Evolutionary conservation across 2,329 filamentous ascomycete genomes (phyloP).

Genomic region (Colletotrichum phormii): DNA sequence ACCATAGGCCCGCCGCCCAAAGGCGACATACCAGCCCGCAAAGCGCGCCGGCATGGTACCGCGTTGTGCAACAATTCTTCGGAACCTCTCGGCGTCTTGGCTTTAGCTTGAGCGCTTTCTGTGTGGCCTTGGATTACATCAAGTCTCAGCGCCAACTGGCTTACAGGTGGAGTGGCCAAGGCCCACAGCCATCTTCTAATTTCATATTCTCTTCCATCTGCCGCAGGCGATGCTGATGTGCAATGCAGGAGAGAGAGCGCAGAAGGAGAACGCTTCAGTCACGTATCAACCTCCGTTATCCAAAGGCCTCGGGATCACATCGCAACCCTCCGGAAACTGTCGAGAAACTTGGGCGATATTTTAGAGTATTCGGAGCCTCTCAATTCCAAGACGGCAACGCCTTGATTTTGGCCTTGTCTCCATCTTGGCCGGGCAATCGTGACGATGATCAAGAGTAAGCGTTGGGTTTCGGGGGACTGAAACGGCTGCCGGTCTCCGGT

Average conservation of each 20-base stretch:
- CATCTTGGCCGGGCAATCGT: constrained; percentile 26
- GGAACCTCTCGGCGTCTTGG: constrained; percentile 33
- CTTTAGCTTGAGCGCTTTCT: constrained; percentile 23
- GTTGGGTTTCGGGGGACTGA: constrained; percentile 9
- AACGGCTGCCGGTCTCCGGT: constrained; percentile 13
- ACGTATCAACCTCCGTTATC: neutral
- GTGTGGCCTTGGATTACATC: constrained; percentile 34
- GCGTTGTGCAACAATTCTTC: constrained; percentile 11
- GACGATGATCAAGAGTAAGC: constrained; percentile 12
- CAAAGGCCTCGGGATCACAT: constrained; percentile 16
- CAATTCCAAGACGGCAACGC: constrained; percentile 17
- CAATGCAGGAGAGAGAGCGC: neutral
- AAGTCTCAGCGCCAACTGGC: constrained; percentile 25
- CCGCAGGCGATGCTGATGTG: constrained; percentile 5
- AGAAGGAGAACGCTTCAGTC: neutral
- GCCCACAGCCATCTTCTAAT: constrained; percentile 19
- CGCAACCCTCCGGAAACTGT: constrained; percentile 1
- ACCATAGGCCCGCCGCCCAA: neutral
- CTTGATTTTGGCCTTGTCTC: constrained; percentile 21
- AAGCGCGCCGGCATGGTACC: constrained; percentile 9
- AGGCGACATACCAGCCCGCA: neutral
- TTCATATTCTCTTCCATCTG: constrained; percentile 9
- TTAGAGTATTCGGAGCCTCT: neutral
- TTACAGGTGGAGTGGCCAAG: constrained; percentile 21
- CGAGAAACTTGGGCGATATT: neutral